Base-by-base conservation (phyloP, 2,329 filamentous ascomycete species). In the Tolypocladium ophioglossoides region DNA sequence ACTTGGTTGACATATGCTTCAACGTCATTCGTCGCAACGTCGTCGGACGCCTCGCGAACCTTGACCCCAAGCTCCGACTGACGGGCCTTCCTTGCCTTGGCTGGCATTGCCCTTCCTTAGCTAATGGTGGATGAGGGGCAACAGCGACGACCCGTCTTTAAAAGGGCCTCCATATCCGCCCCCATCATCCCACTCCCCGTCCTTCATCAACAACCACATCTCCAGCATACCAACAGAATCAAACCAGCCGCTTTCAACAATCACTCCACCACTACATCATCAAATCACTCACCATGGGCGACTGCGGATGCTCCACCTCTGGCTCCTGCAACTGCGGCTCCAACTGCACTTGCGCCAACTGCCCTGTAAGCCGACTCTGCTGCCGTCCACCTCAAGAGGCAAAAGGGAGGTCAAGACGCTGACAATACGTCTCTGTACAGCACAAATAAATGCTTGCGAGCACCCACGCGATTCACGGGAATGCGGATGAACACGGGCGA, bases 301-400 rank as follows among this genome's bases (percentile, higher is more conserved):
- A 67, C 62, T 75, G 71, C 60, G 72, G 71, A 62, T 74, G 72
- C 58, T 61, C 70, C 60, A 61, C 66, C 52, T 68, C 70, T 57
- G 72, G 72, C 60, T 62, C 68, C 52, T 75, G 73, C 64, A 62
- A 64, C 63, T 75, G 73, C 64, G 72, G 72, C 62, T 62, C 65
- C 34, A 44, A 59, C 66, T 75, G 73, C 71, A 68, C 71, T 58
- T 75, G 73, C 60, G 59, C 64, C 49, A 65, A 65, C 63, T 75
- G 73, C 70, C 72, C 72, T 60, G 73, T 75, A 69, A 63, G 72
- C 67, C 30, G 40, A 50, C 10, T 22, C 18, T 44, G 24, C 39
- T 35, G 22, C 27, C 44, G 10, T 24, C 32, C 48, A 27, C 27
- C 20, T 7, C 22, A 1, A 9, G 24, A 12, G 9, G 30, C 20